Conservation (phyloP, 495 filamentous ascomycete species). For the Annulohypoxylon moriforme region DNA sequence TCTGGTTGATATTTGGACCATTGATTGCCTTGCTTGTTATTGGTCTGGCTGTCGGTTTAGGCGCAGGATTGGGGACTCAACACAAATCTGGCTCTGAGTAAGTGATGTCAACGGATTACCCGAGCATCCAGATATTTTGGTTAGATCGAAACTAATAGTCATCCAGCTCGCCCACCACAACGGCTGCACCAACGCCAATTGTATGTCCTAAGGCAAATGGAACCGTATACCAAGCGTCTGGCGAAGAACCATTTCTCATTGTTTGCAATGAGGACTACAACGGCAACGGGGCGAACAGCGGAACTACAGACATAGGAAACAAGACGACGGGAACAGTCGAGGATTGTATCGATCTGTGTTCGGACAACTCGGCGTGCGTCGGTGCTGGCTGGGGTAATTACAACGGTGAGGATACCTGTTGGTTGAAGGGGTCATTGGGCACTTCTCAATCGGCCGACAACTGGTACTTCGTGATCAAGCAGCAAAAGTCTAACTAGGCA, state of each 20-base stretch:
- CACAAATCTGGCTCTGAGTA: constrained; percentile 24
- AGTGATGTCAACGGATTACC: neutral
- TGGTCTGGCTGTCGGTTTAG: constrained; percentile 49
- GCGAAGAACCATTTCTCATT: constrained; percentile 38
- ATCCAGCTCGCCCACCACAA: neutral
- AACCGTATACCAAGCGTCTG: constrained; percentile 43
- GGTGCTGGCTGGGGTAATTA: constrained; percentile 53
- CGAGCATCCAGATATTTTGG: neutral
- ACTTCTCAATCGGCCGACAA: constrained; percentile 55
- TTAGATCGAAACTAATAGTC: neutral
- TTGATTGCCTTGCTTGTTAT: constrained; percentile 44
- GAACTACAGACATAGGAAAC: constrained; percentile 47
- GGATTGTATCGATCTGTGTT: constrained; percentile 50
- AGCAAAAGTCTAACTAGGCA: neutral
- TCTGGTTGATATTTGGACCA: constrained; percentile 43
- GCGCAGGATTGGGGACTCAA: constrained; percentile 29
- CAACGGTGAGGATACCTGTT: constrained; percentile 50
- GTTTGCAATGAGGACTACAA: constrained; percentile 53
- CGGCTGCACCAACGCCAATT: constrained; percentile 25
- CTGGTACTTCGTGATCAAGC: constrained; percentile 54
- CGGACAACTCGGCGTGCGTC: constrained; percentile 39
- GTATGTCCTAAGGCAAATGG: constrained; percentile 49
- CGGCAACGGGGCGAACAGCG: constrained; percentile 24
- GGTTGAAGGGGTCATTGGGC: constrained; percentile 66
- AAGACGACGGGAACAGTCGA: constrained; percentile 33